Base-by-base conservation (phyloP, 2,329 filamentous ascomycete genomes). In the Fusarium paranaense region DNA sequence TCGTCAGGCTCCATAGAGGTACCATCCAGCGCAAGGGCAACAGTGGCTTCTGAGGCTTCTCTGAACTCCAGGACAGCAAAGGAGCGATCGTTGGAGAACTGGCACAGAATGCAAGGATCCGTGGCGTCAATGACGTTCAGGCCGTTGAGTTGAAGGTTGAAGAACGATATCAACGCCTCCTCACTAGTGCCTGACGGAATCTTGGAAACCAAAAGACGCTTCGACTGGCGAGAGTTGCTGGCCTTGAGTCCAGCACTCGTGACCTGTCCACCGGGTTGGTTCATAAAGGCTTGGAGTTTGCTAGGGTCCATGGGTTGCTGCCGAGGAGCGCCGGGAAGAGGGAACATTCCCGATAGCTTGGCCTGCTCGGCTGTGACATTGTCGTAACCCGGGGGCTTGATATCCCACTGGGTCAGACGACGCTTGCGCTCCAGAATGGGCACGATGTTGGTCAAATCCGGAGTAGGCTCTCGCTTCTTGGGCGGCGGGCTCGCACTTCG, bases 301-400 rank as follows among this genome's bases (percentile, higher is more conserved):
- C 91, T 94, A 18, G 96, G 95, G 78, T 99, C 97, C 92, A 98
- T 97, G 37, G 95, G 93, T 80, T 98, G 95, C 82, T 98, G 95
- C 77, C 97, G 92, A 64, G 97, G 97, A 71, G 97, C 97, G 74
- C 97, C 97, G 5, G 97, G 97, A 54, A 99, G 90, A 70, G 97
- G 95, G 86, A 99, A 99, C 97, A 99, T 98, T 86, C 96, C 93
- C 76, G 97, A 99, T 52, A 99, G 89, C 87, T 99, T 99, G 60
- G 97, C 97, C 83, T 99, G 97, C 84, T 99, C 97, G 25, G 97
- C 95, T 3, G 97, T 98, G 75, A 99, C 96, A 83, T 97, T 97
- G 81, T 99, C 97, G 80, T 99, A 99, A 52, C 97, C 96, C 18
- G 95, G 94, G 7, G 97, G 97, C 86, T 99, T 99, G 83, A 99